These are phyloP conservation scores for Cyclostephanos tholiformis DNA, from an alignment of 108 stramenopile genomes.

Conservation along the genomic window DNA sequence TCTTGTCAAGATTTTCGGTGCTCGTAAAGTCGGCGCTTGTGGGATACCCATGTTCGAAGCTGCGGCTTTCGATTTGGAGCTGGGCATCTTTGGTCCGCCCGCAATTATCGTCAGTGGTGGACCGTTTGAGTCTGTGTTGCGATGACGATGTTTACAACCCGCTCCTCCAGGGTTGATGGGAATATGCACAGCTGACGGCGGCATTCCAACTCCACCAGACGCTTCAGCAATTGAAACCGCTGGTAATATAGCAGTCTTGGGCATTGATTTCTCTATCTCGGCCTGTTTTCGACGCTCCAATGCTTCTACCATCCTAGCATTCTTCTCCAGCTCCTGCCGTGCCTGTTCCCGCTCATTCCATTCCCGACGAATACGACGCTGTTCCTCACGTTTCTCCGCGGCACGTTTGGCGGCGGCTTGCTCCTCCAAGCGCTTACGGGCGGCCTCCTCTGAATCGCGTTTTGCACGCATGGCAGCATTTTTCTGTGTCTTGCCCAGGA, in stretches of 20 bases:
- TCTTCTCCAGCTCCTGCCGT: constrained; percentile 65
- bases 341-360: constrained; percentile 81
- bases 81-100: constrained; percentile 20
- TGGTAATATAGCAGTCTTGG: constrained; percentile 4
- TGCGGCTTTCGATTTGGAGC: constrained; percentile 10
- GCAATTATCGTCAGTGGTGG: constrained; percentile 45
- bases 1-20: constrained; percentile 45
- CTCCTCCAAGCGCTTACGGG: constrained; percentile 55
- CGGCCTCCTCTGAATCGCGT: constrained; percentile 42
- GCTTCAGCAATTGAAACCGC: neutral
- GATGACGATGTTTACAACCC: constrained; percentile 7
- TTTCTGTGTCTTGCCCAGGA: constrained; percentile 21
- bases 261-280: constrained; percentile 37
- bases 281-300: constrained; percentile 27
- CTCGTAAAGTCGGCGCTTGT: constrained; percentile 37
- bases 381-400: constrained; percentile 79
- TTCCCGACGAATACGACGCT: constrained; percentile 77
- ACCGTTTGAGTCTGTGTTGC: constrained; percentile 21
- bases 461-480: constrained; percentile 18
- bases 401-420: constrained; percentile 51
- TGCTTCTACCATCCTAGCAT: constrained; percentile 56
- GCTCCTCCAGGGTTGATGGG: constrained; percentile 15
- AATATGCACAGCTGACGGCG: constrained; percentile 25
- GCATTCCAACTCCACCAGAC: neutral
- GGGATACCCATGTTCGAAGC: constrained; percentile 50